These are phyloP conservation scores for Geotrichum carabidarum DNA, from an alignment of 1,139 yeast genomes.

Conservation along the genomic window DNA sequence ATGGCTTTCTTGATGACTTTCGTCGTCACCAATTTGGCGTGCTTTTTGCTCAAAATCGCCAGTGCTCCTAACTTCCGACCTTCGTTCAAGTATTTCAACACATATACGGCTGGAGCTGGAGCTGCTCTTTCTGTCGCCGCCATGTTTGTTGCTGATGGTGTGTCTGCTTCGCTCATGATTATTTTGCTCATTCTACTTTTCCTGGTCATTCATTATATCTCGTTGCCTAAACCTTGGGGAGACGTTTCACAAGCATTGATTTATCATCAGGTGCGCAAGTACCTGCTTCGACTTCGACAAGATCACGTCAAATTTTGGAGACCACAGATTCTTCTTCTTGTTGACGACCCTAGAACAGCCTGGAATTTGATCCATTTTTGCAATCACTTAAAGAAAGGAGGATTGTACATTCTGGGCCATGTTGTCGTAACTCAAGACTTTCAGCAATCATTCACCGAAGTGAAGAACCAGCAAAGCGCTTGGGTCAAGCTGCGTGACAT, in stretches of 20 bases:
- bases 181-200: slow-evolving; percentile 61
- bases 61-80: slow-evolving; percentile 97
- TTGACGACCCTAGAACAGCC: slow-evolving; percentile 84
- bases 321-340: slow-evolving; percentile 81
- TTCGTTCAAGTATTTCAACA: slow-evolving; percentile 78
- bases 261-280: slow-evolving; percentile 93
- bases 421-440: slow-evolving; percentile 59
- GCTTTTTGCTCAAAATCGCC: slow-evolving; percentile 78
- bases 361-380: slow-evolving; percentile 94
- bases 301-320: slow-evolving; percentile 97
- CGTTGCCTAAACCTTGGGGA: slow-evolving; percentile 96
- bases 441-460: slow-evolving; percentile 58
- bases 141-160: slow-evolving; percentile 91
- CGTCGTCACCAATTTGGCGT: slow-evolving; percentile 86
- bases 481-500: slow-evolving; percentile 80
- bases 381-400: slow-evolving; percentile 91
- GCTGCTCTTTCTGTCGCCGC: slow-evolving; percentile 65
- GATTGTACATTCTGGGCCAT: slow-evolving; percentile 86
- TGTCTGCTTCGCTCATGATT: slow-evolving; percentile 74
- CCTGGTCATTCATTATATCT: slow-evolving; percentile 73
- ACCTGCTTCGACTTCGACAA: slow-evolving; percentile 69
- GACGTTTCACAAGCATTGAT: slow-evolving; percentile 92
- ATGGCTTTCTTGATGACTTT: slow-evolving; percentile 97
- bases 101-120: slow-evolving; percentile 76
- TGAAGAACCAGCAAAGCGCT: slow-evolving; percentile 66